Conservation (phyloP, 2,329 filamentous ascomycete genomes). For the Sclerotinia borealis region DNA sequence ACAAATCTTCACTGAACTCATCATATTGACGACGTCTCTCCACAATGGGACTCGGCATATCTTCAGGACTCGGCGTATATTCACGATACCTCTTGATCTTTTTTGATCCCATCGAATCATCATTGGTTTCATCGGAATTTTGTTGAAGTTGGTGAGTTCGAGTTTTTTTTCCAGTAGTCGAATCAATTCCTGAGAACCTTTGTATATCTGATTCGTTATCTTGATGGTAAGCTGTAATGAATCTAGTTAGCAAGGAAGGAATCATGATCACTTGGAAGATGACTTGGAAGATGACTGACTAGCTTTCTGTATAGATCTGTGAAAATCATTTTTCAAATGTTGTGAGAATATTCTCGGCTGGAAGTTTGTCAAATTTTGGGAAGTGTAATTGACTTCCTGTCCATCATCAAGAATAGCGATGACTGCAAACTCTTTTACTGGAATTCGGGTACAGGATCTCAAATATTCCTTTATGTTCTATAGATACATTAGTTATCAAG, state of each 20-base stretch:
- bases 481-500: not conserved
- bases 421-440: conserved; percentile 26
- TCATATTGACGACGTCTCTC: conserved; percentile 8
- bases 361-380: conserved; percentile 19
- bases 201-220: conserved; percentile 15
- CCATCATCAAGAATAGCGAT: conserved; percentile 24
- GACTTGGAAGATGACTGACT: conserved; percentile 7
- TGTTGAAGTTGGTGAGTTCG: conserved; percentile 14
- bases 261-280: not conserved
- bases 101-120: conserved; percentile 16
- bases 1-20: conserved; percentile 19
- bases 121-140: conserved; percentile 24
- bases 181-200: conserved; percentile 18
- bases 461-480: conserved; percentile 25
- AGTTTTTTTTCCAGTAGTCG: conserved; percentile 14
- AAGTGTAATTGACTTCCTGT: conserved; percentile 23
- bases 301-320: conserved; percentile 12
- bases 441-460: conserved; percentile 22
- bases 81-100: conserved; percentile 25
- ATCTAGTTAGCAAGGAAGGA: conserved; percentile 1
- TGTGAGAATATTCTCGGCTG: conserved; percentile 21
- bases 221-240: conserved; percentile 18
- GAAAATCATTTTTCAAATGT: conserved; percentile 17
- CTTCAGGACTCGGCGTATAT: too few relatives aligned
- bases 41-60: too few relatives aligned